Evolutionary conservation across 108 stramenopile genomes (phyloP).

Genomic region (Discostella pseudostelligera): DNA sequence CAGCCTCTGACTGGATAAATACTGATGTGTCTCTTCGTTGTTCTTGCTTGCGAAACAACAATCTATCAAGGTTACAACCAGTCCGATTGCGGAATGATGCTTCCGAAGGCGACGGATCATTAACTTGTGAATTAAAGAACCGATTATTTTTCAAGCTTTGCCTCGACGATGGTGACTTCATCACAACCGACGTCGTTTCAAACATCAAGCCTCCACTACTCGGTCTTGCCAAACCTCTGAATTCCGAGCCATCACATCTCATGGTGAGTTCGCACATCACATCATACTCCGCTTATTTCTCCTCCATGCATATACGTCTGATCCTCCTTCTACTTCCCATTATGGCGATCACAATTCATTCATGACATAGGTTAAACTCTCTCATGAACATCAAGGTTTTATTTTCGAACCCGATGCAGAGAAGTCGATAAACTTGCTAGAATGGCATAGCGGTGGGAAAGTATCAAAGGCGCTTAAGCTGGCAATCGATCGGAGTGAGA

Average conservation of each 20-base stretch:
- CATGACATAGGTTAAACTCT: conserved; percentile 53
- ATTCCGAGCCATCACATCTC: conserved; percentile 14
- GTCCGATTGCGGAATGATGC: background rate
- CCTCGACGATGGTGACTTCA: conserved; percentile 62
- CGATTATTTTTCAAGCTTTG: conserved; percentile 61
- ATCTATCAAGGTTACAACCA: conserved; percentile 4
- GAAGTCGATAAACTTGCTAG: conserved; percentile 43
- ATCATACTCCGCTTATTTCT: too few species aligned
- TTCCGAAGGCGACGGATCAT: background rate
- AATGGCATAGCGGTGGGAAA: conserved; percentile 71
- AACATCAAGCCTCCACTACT: background rate
- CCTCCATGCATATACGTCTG: background rate
- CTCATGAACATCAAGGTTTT: conserved; percentile 81
- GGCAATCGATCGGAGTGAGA: conserved; percentile 44
- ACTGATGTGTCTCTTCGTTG: too few species aligned
- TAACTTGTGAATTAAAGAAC: conserved; percentile 52
- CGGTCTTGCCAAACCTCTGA: conserved; percentile 20
- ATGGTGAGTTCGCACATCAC: conserved; percentile 3
- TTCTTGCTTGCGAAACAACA: background rate
- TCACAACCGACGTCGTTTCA: conserved; percentile 9
- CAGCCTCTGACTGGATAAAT: too few species aligned
- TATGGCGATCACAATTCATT: background rate
- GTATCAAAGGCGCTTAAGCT: conserved; percentile 57
- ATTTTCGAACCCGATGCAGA: conserved; percentile 59
- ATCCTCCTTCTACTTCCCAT: background rate